Percentiles rank a stretch among this genome's conserved stretches.
phyloP scores from a whole-genome alignment of 331 rosid species.

The Telfairia occidentalis region DNA sequence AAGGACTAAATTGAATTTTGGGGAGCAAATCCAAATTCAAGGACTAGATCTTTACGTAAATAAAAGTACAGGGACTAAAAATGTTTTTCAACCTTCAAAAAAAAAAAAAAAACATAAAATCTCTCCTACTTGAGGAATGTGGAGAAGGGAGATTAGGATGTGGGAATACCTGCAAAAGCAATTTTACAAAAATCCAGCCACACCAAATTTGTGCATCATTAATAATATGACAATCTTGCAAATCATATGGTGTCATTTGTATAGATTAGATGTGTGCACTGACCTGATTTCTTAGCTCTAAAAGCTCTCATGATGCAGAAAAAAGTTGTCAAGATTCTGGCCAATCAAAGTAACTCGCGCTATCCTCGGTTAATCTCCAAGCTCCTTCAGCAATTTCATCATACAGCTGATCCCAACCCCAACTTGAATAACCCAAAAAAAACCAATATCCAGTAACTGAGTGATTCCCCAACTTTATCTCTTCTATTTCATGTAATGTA shows the following conservation, averaged over 20 bases:
- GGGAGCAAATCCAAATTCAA: too few species aligned
- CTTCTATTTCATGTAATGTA: slow-evolving; percentile 35
- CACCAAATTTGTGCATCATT: not conserved
- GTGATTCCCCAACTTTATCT: slow-evolving; percentile 37
- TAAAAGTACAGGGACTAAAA: too few species aligned
- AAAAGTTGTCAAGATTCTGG: slow-evolving; percentile 28
- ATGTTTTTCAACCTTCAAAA: too few species aligned
- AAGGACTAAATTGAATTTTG: too few species aligned
- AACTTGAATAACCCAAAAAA: slow-evolving; percentile 81
- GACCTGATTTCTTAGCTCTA: not conserved
- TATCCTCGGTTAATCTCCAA: slow-evolving; percentile 49
- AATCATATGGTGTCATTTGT: not conserved
- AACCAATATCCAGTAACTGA: slow-evolving; percentile 50
- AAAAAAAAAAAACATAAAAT: not conserved
- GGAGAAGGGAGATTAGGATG: not conserved
- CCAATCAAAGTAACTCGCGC: slow-evolving; percentile 42
- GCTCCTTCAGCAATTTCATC: slow-evolving; percentile 64
- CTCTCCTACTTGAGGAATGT: not conserved
- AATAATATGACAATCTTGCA: not conserved
- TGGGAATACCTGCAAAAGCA: not conserved
- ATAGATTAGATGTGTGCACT: not conserved
- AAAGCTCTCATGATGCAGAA: not conserved
- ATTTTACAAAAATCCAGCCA: slow-evolving; percentile 3
- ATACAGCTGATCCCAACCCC: slow-evolving; percentile 75
- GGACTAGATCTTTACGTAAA: too few species aligned